These are phyloP conservation scores for Jacaranda copaia DNA, from an alignment of 257 asterid genomes.

Conservation along the genomic window DNA sequence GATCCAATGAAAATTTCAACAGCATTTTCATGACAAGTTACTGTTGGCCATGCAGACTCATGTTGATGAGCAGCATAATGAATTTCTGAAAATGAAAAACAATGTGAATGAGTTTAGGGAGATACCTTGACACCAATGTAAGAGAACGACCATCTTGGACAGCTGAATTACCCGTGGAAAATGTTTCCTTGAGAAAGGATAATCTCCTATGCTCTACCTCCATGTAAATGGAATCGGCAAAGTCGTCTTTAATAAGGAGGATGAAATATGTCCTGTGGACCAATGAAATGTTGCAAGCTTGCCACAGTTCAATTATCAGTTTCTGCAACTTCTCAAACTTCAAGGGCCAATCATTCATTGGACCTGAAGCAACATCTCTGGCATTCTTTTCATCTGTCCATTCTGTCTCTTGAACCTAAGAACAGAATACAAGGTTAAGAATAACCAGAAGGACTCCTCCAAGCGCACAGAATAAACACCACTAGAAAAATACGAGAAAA, in stretches of 20 bases:
- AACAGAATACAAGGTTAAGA: neutral
- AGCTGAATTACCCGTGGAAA: slow-evolving; percentile 52
- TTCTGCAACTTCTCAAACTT: slow-evolving; percentile 67
- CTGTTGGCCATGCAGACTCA: neutral
- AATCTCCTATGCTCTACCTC: slow-evolving; percentile 77
- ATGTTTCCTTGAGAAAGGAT: slow-evolving; percentile 66
- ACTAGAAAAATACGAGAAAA: neutral
- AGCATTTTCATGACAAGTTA: neutral
- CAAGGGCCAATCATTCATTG: slow-evolving; percentile 56
- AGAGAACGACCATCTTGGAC: slow-evolving; percentile 56
- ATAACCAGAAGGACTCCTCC: neutral
- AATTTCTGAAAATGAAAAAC: neutral
- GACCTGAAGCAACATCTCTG: slow-evolving; percentile 40
- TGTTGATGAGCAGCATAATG: neutral
- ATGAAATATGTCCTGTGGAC: slow-evolving; percentile 75
- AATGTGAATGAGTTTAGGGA: neutral
- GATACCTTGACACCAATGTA: slow-evolving; percentile 67
- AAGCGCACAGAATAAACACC: neutral
- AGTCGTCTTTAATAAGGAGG: slow-evolving; percentile 70
- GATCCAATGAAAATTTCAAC: neutral
- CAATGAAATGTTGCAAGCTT: slow-evolving; percentile 66
- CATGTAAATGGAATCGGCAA: slow-evolving; percentile 68
- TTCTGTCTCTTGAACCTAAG: slow-evolving; percentile 46
- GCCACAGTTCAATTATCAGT: slow-evolving; percentile 70
- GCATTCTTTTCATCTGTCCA: slow-evolving; percentile 32